These are phyloP conservation scores for Leptoxyphium fumago DNA, from an alignment of 2,329 filamentous ascomycete genomes.

Conservation along the genomic window DNA sequence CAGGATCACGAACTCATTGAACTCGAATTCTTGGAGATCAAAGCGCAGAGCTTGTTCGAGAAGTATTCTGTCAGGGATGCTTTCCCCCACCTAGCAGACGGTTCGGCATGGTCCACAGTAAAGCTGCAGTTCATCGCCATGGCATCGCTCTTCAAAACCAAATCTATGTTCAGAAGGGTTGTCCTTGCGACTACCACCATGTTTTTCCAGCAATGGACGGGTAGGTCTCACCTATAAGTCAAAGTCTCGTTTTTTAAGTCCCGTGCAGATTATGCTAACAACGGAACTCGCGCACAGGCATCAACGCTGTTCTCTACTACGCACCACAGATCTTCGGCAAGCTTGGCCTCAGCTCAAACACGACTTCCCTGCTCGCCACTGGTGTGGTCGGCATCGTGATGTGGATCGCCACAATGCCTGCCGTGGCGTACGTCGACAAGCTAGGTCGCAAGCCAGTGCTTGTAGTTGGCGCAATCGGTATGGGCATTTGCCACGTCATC, in stretches of 20 bases:
- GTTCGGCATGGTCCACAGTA: constrained; percentile 44
- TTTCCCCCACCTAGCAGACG: constrained; percentile 49
- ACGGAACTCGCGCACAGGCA: constrained; percentile 4
- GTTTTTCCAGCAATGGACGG: constrained; percentile 39
- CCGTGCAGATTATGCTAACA: too few species aligned
- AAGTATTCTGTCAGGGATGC: constrained; percentile 53
- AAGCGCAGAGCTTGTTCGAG: constrained; percentile 63
- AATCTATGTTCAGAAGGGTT: constrained; percentile 52
- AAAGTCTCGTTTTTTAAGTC: neutral
- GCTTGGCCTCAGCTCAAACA: constrained; percentile 31
- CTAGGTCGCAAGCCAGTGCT: constrained; percentile 51
- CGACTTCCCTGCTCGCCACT: constrained; percentile 47
- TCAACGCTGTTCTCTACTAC: constrained; percentile 34
- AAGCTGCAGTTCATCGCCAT: constrained; percentile 57
- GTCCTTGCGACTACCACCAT: constrained; percentile 37
- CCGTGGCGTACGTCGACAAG: constrained; percentile 51
- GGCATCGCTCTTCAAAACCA: constrained; percentile 47
- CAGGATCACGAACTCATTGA: constrained; percentile 53
- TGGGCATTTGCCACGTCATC: constrained; percentile 39
- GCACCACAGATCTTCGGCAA: constrained; percentile 35
- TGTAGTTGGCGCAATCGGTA: constrained; percentile 49
- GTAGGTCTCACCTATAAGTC: constrained; percentile 18
- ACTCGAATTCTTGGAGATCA: constrained; percentile 71
- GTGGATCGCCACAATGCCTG: constrained; percentile 52
- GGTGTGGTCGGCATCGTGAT: constrained; percentile 58